Percentiles rank a stretch among this genome's conserved stretches.
These are phyloP conservation scores for Mucor sp. DNA, from an alignment of 371 early-diverging fungal species.

Conservation along the genomic window DNA sequence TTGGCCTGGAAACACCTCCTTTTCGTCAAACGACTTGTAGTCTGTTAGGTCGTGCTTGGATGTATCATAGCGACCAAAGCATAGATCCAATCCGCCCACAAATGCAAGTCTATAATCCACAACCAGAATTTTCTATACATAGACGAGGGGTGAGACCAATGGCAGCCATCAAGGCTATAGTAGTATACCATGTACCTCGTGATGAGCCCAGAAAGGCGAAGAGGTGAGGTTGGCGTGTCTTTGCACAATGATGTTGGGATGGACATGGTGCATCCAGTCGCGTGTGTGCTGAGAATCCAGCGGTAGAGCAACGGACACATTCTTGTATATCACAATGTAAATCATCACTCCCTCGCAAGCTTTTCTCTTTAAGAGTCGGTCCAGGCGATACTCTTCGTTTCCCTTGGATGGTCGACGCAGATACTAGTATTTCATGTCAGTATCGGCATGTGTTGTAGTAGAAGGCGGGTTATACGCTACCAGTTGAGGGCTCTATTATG, in stretches of 20 bases:
- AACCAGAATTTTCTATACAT: constrained; percentile 76
- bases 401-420: constrained; percentile 74
- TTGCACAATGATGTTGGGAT: constrained; percentile 72
- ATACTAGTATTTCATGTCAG: constrained; percentile 53
- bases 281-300: constrained; percentile 84
- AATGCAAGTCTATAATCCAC: constrained; percentile 86
- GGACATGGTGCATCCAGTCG: constrained; percentile 70
- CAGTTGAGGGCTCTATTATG: constrained; percentile 67
- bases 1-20: constrained; percentile 80
- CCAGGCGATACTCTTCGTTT: constrained; percentile 79
- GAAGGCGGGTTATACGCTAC: constrained; percentile 24
- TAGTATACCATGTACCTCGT: constrained; percentile 40
- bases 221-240: constrained; percentile 29
- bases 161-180: not conserved
- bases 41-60: constrained; percentile 77
- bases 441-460: not conserved
- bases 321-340: constrained; percentile 89
- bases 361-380: constrained; percentile 79
- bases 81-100: constrained; percentile 92
- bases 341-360: constrained; percentile 89
- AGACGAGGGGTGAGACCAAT: not conserved
- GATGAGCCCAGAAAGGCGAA: constrained; percentile 80
- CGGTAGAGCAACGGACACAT: constrained; percentile 75
- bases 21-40: constrained; percentile 39
- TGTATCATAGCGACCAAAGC: constrained; percentile 90